Conservation (phyloP, 164 flowering plant genomes). For the Sextonia rubra region DNA sequence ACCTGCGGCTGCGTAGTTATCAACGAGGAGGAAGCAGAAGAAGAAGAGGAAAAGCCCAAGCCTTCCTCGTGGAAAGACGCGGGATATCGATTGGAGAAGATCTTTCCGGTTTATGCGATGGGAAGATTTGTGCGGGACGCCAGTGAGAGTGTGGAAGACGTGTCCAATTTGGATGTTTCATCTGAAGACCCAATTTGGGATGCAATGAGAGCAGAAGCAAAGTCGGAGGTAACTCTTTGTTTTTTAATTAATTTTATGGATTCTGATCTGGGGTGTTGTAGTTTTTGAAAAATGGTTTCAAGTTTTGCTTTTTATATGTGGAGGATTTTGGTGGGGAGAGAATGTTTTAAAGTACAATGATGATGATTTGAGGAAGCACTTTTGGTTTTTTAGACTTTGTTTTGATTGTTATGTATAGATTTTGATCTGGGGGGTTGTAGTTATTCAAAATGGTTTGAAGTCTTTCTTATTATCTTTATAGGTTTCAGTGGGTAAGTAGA, state of each 20-base stretch:
- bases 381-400: background rate
- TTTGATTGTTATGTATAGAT: background rate
- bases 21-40: background rate
- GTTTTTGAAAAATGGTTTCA: background rate
- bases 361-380: too few species aligned
- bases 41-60: background rate
- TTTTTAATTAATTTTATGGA: too few species aligned
- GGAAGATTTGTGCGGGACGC: slow-evolving; percentile 25
- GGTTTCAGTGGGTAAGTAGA: background rate
- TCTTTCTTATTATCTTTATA: background rate
- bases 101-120: slow-evolving; percentile 13
- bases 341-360: too few species aligned
- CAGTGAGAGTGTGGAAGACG: background rate
- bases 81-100: background rate
- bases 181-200: slow-evolving; percentile 13
- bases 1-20: too few species aligned
- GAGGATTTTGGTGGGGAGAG: too few species aligned
- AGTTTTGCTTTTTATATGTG: background rate
- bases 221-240: slow-evolving; percentile 4
- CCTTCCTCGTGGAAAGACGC: background rate
- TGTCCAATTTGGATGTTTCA: background rate
- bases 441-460: background rate
- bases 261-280: too few species aligned
- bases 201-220: slow-evolving; percentile 15
- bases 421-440: too few species aligned